Evolutionary conservation across 176 grass and related monocot genomes (phyloP).

Genomic region (Oryza brachyantha): DNA sequence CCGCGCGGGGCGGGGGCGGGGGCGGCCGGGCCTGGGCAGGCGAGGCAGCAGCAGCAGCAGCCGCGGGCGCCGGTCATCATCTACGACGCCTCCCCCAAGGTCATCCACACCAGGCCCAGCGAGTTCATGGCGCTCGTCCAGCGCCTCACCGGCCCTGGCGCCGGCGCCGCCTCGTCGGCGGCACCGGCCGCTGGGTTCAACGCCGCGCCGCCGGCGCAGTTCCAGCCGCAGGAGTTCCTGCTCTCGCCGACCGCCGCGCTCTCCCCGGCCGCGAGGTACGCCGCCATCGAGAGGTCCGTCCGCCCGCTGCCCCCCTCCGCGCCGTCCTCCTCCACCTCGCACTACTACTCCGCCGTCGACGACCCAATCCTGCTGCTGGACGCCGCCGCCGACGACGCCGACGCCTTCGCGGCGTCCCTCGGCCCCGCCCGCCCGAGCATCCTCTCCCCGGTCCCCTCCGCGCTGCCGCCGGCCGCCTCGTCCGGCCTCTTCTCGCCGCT

Average conservation of each 20-base stretch:
- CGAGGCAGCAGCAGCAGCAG: not conserved
- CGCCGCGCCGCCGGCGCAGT: not conserved
- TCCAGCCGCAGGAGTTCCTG: conserved; percentile 25
- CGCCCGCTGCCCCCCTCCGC: conserved; percentile 18
- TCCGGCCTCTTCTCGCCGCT: conserved; percentile 69
- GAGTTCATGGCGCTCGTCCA: conserved; percentile 97
- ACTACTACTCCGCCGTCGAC: not conserved
- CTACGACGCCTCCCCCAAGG: conserved; percentile 86
- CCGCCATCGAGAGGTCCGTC: conserved; percentile 68
- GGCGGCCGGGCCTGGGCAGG: too few species aligned
- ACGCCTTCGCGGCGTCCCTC: not conserved
- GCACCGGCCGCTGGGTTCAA: not conserved
- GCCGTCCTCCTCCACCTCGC: not conserved
- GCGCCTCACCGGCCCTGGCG: conserved; percentile 67
- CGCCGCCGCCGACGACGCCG: not conserved
- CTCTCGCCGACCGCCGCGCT: conserved; percentile 45
- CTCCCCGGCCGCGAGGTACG: conserved; percentile 77
- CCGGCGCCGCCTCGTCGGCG: not conserved
- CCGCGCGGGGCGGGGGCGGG: conserved; percentile 23
- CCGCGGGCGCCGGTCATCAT: conserved; percentile 60
- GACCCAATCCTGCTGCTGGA: not conserved
- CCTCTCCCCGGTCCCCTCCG: conserved; percentile 63
- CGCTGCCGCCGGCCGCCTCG: conserved; percentile 47
- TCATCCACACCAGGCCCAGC: conserved; percentile 73
- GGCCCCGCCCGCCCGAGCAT: conserved; percentile 50